These are phyloP conservation scores for Albatrellus sp. DNA, from an alignment of 1,284 basidiomycete species.

Conservation along the genomic window DNA sequence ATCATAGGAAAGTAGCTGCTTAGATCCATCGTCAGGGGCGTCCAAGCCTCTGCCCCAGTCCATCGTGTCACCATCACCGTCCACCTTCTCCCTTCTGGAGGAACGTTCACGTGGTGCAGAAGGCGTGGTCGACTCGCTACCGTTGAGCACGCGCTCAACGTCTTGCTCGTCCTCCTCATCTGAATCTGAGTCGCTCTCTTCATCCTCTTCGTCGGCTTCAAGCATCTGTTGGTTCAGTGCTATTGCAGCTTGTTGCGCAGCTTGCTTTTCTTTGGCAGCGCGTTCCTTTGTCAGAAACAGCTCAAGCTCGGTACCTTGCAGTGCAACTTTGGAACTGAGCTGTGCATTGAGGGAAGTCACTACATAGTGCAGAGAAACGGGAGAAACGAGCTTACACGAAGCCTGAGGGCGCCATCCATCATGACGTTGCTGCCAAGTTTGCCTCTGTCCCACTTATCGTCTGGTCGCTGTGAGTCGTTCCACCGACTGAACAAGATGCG, in stretches of 20 bases:
- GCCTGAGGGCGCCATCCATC: slow-evolving; percentile 55
- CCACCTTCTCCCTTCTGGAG: slow-evolving; percentile 32
- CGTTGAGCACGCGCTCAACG: slow-evolving; percentile 47
- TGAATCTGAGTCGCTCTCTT: slow-evolving; percentile 48
- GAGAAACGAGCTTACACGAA: slow-evolving; percentile 39
- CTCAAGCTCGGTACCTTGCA: slow-evolving; percentile 81
- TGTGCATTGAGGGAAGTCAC: slow-evolving; percentile 18
- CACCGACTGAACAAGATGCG: slow-evolving; percentile 77
- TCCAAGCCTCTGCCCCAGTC: slow-evolving; percentile 54
- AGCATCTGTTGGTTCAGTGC: slow-evolving; percentile 80
- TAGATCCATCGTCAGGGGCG: slow-evolving; percentile 56
- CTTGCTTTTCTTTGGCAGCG: slow-evolving; percentile 73
- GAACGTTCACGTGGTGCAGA: slow-evolving; percentile 23
- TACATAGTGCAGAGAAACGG: neutral
- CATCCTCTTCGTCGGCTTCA: slow-evolving; percentile 70
- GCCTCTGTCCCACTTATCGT: slow-evolving; percentile 79
- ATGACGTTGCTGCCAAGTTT: slow-evolving; percentile 76
- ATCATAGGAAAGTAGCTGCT: slow-evolving; percentile 79
- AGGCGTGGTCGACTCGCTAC: slow-evolving; percentile 23
- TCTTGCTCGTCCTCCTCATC: slow-evolving; percentile 63
- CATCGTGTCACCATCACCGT: slow-evolving; percentile 29
- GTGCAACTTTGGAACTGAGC: slow-evolving; percentile 83
- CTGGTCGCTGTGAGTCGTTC: slow-evolving; percentile 68
- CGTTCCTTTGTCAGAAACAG: slow-evolving; percentile 71
- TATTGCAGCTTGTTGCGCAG: slow-evolving; percentile 76